phyloP scores from a whole-genome alignment of 2,329 filamentous ascomycete genomes.

The Gnomoniopsis sp. region DNA sequence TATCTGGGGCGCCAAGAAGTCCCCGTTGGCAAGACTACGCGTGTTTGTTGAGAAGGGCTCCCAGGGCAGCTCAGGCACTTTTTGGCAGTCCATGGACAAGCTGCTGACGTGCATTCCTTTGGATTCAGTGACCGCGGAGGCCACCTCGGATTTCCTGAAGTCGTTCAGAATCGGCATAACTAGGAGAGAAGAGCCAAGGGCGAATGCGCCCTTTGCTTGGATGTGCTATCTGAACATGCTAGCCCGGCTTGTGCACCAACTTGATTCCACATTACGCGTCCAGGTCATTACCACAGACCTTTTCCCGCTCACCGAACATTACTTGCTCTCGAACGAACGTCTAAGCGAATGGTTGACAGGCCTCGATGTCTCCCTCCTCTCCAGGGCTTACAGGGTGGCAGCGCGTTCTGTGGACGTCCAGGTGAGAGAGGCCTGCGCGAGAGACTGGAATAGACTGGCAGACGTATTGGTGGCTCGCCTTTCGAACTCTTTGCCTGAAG shows the following conservation, averaged over 20 bases:
- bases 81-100: conserved; percentile 67
- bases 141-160: conserved; percentile 58
- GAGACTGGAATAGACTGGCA: conserved; percentile 62
- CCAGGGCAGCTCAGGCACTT: conserved; percentile 67
- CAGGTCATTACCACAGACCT: conserved; percentile 47
- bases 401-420: conserved; percentile 37
- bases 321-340: conserved; percentile 39
- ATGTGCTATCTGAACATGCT: conserved; percentile 67
- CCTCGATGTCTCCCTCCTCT: conserved; percentile 35
- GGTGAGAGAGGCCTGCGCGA: conserved; percentile 45
- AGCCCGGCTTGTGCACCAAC: conserved; percentile 46
- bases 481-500: conserved; percentile 73
- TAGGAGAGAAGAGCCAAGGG: conserved; percentile 69
- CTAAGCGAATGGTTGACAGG: conserved; percentile 36
- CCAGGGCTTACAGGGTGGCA: conserved; percentile 45
- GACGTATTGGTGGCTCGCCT: conserved; percentile 62
- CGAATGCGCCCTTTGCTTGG: conserved; percentile 69
- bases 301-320: conserved; percentile 53
- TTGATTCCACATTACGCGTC: conserved; percentile 41
- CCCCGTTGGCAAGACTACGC: conserved; percentile 55
- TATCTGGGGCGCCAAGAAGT: conserved; percentile 70
- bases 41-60: conserved; percentile 80
- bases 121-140: conserved; percentile 40
- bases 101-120: conserved; percentile 60
- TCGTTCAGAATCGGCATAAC: conserved; percentile 70